Conservation (phyloP, 2,329 filamentous ascomycete genomes). For the Paecilomyces formosus region DNA sequence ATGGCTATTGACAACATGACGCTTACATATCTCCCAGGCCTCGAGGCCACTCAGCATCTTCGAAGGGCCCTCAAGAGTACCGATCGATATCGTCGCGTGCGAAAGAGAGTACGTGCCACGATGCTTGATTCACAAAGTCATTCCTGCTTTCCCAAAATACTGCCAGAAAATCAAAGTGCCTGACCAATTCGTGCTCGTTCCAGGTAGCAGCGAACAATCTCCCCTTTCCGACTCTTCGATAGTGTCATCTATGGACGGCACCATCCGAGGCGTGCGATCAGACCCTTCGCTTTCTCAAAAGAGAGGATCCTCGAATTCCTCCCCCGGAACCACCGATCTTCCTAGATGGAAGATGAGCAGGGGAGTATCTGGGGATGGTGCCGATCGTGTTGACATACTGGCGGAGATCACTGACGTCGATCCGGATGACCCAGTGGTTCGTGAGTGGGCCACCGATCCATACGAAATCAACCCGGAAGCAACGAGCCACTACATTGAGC, state of each 20-base stretch:
- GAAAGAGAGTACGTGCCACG: constrained; percentile 11
- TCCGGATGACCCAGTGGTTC: constrained; percentile 20
- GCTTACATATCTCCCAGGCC: constrained; percentile 15
- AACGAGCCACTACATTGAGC: constrained; percentile 45
- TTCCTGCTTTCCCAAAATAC: neutral
- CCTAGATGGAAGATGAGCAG: neutral
- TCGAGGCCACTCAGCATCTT: constrained; percentile 24
- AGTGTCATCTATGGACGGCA: neutral
- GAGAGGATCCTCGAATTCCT: neutral
- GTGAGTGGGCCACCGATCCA: constrained; percentile 47
- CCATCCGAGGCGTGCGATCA: neutral
- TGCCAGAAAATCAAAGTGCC: constrained; percentile 6
- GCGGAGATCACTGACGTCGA: constrained; percentile 21
- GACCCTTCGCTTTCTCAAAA: neutral
- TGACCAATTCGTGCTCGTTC: constrained; percentile 10
- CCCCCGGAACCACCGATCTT: neutral
- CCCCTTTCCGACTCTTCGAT: neutral
- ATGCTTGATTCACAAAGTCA: constrained; percentile 7
- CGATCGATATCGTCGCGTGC: constrained; percentile 12
- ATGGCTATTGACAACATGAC: constrained; percentile 5
- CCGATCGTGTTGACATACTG: constrained; percentile 23
- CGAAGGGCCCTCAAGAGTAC: constrained; percentile 15
- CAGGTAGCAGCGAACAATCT: neutral
- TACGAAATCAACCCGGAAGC: constrained; percentile 43
- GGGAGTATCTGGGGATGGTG: neutral